A percentile compares a stretch with the other conserved stretches of the same genome.
phyloP scores from a whole-genome alignment of 441 rosid species.

The Metrosideros polymorpha region DNA sequence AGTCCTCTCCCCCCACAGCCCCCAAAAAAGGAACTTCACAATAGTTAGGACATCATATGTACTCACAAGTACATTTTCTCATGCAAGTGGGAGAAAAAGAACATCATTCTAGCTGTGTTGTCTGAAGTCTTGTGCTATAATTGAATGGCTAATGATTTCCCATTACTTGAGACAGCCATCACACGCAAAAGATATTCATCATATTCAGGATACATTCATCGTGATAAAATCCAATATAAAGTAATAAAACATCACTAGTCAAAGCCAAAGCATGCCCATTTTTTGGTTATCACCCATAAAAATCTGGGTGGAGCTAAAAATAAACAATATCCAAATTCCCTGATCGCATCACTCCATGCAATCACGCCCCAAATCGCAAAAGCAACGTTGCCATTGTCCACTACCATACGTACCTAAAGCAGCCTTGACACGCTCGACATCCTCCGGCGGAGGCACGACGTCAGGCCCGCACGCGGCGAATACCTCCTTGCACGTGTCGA shows the following conservation, averaged over 20 bases:
- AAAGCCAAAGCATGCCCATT: neutral
- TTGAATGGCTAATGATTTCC: neutral
- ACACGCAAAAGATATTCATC: neutral
- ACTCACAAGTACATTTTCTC: neutral
- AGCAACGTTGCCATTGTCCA: neutral
- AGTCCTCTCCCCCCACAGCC: neutral
- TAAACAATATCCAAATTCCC: neutral
- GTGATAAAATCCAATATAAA: neutral
- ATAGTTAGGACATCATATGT: neutral
- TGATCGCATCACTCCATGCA: neutral
- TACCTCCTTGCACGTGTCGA: constrained; percentile 61
- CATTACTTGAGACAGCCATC: neutral
- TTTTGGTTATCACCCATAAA: neutral
- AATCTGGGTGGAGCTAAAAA: neutral
- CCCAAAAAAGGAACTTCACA: neutral
- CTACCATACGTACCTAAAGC: constrained; percentile 51
- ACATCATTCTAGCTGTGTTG: neutral
- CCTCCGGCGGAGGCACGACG: constrained; percentile 47
- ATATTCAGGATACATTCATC: neutral
- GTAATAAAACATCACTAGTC: neutral
- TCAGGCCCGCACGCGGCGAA: constrained; percentile 39
- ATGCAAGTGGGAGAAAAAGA: neutral
- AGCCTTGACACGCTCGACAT: constrained; percentile 43
- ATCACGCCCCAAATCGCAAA: neutral
- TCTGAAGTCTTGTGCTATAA: neutral